Conservation (phyloP, 78 protist species). For the Protostelium mycophagum region DNA sequence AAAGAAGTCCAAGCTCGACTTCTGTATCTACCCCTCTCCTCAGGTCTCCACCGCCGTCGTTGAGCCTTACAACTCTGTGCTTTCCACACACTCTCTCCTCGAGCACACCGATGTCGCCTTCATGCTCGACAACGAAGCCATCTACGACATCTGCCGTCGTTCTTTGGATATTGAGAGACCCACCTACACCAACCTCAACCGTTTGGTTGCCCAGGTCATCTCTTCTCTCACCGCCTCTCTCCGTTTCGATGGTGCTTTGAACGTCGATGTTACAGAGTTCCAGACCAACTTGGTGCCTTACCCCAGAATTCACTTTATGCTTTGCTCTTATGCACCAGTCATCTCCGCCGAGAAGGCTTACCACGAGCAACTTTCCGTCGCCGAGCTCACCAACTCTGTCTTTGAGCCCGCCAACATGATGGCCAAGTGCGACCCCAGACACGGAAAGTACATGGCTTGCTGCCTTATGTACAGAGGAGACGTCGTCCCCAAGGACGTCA, state of each 20-base stretch:
- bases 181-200: slow-evolving; percentile 97
- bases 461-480: slow-evolving; percentile 99
- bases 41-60: slow-evolving; percentile 97
- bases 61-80: slow-evolving; percentile 99
- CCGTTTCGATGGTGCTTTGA: slow-evolving; percentile 97
- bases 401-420: slow-evolving; percentile 96
- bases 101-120: slow-evolving; percentile 97
- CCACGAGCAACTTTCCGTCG: slow-evolving; percentile 95
- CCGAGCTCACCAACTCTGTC: slow-evolving; percentile 95
- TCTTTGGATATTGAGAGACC: slow-evolving; percentile 94
- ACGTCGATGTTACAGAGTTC: slow-evolving; percentile 98
- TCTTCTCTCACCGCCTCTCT: slow-evolving; percentile 97
- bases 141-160: slow-evolving; percentile 98
- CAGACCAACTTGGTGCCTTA: slow-evolving; percentile 97
- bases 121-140: slow-evolving; percentile 95
- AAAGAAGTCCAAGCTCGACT: slow-evolving; percentile 96
- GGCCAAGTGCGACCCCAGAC: slow-evolving; percentile 98
- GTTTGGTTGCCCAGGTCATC: slow-evolving; percentile 95
- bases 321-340: slow-evolving; percentile 95
- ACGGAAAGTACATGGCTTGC: slow-evolving; percentile 99
- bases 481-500: slow-evolving; percentile 99
- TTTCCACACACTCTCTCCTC: slow-evolving; percentile 92
- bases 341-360: slow-evolving; percentile 96
- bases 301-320: slow-evolving; percentile 96
- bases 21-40: slow-evolving; percentile 93